phyloP scores from a whole-genome alignment of 257 asterid genomes.

The Echium plantagineum region DNA sequence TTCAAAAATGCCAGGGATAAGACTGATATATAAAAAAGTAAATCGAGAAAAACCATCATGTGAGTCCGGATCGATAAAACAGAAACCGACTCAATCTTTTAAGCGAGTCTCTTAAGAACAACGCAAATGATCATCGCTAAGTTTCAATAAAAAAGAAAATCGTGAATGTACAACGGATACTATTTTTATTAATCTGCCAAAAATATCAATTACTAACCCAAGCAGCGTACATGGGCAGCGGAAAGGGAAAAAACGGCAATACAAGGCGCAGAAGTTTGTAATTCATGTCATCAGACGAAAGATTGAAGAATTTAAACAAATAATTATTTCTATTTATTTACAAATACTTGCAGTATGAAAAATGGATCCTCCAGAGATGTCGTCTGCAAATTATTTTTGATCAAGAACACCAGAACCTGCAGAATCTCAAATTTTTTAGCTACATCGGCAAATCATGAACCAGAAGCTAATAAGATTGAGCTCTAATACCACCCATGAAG shows the following conservation, averaged over 20 bases:
- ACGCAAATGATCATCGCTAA: too few species aligned
- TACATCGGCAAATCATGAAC: too few species aligned
- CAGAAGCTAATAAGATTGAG: too few species aligned
- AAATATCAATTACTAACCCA: neutral
- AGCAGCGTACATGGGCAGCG: neutral
- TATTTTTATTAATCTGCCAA: neutral
- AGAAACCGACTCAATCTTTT: too few species aligned
- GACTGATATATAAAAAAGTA: too few species aligned
- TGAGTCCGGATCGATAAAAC: too few species aligned
- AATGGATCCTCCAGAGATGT: constrained; percentile 6
- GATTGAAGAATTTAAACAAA: constrained; percentile 4
- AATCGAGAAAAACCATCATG: too few species aligned
- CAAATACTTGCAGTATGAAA: constrained; percentile 10
- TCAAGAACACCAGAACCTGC: neutral
- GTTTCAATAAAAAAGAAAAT: too few species aligned
- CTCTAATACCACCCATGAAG: too few species aligned
- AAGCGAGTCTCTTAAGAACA: too few species aligned
- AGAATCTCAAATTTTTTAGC: neutral
- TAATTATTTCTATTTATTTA: constrained; percentile 21
- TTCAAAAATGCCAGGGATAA: too few species aligned
- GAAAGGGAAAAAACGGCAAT: neutral
- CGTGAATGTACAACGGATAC: too few species aligned
- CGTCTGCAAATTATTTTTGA: neutral
- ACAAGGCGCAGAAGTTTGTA: neutral
- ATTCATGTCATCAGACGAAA: neutral